A percentile compares a stretch with the other conserved stretches of the same genome.
These are phyloP conservation scores for Isabelozyma rhagii DNA, from an alignment of 805 yeast species.

Conservation along the genomic window DNA sequence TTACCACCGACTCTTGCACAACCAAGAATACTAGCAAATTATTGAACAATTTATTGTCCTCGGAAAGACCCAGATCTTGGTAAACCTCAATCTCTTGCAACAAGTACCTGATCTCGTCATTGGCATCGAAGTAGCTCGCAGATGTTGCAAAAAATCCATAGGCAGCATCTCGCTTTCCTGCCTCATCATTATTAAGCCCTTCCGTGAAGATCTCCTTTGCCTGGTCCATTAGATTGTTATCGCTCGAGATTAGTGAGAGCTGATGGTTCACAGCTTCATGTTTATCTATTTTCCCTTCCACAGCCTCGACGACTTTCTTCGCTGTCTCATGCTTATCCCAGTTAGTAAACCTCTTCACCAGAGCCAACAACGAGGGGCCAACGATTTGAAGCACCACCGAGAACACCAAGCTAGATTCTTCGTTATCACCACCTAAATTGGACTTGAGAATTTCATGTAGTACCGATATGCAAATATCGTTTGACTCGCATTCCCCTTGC, in stretches of 20 bases:
- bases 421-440: constrained; percentile 10
- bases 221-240: background rate
- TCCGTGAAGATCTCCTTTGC: background rate
- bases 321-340: constrained; percentile 9
- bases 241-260: background rate
- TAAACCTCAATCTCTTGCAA: constrained; percentile 10
- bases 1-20: background rate
- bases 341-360: constrained; percentile 9
- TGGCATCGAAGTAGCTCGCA: constrained; percentile 2
- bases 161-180: background rate
- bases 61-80: constrained; percentile 18
- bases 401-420: constrained; percentile 15
- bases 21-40: background rate
- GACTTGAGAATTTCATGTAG: constrained; percentile 23
- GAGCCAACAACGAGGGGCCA: constrained; percentile 12
- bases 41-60: constrained; percentile 16
- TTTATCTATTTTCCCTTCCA: background rate
- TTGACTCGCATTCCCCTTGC: constrained; percentile 8
- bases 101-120: constrained; percentile 6
- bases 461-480: constrained; percentile 10
- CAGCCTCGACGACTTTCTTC: constrained; percentile 9
- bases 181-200: background rate
- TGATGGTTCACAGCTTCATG: background rate
- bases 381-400: constrained; percentile 22
- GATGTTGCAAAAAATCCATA: background rate